Conservation (phyloP, 2,329 filamentous ascomycete species). For the Cordyceps fumosorosea region DNA sequence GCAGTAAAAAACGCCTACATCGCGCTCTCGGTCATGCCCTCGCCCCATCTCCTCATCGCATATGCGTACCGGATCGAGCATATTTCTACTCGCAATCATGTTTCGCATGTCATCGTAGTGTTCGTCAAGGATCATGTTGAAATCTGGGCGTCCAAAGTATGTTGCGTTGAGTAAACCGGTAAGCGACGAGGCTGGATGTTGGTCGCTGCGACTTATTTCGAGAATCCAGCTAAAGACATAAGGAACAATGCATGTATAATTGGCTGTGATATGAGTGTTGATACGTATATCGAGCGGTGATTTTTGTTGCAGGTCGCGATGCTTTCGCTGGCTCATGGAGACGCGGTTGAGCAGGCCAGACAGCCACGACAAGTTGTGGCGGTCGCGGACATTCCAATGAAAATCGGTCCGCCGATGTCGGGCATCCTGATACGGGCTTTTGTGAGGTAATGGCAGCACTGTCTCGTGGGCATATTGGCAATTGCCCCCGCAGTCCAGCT, state of each 20-base stretch:
- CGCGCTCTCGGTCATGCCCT: neutral
- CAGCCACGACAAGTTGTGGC: constrained; percentile 51
- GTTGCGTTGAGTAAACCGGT: constrained; percentile 48
- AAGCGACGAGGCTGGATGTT: constrained; percentile 44
- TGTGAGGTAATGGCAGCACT: constrained; percentile 9
- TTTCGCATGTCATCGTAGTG: constrained; percentile 47
- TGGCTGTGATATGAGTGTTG: constrained; percentile 50
- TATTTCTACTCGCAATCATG: neutral
- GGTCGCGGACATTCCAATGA: constrained; percentile 54
- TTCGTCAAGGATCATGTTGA: constrained; percentile 43
- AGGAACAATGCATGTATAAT: constrained; percentile 44
- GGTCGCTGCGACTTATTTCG: constrained; percentile 47
- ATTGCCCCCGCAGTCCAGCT: neutral
- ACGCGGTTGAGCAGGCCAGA: constrained; percentile 48
- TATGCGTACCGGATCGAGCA: neutral
- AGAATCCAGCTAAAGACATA: constrained; percentile 51
- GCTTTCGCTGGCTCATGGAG: constrained; percentile 31
- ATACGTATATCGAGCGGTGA: constrained; percentile 46
- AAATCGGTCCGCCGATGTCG: constrained; percentile 48
- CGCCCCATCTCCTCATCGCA: too few species aligned
- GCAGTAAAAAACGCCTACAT: constrained; percentile 49
- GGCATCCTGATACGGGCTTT: constrained; percentile 21
- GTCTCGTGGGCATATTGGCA: constrained; percentile 9
- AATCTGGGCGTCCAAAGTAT: constrained; percentile 49
- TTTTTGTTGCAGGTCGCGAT: constrained; percentile 28